These are phyloP conservation scores for Auriculariales sp. DNA, from an alignment of 768 basidiomycete genomes.

Conservation along the genomic window DNA sequence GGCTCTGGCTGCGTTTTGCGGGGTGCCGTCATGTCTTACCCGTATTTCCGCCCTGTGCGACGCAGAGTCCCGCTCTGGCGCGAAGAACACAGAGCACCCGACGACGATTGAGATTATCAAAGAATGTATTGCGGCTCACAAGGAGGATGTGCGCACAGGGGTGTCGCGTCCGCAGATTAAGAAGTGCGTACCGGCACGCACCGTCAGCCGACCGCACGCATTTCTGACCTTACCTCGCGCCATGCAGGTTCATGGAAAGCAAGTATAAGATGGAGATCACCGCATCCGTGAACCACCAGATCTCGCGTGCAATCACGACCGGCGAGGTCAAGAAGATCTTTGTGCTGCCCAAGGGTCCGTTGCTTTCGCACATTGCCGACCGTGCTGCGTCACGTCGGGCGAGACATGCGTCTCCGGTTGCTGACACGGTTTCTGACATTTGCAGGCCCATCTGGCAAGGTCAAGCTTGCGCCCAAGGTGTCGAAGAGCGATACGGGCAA, in stretches of 20 bases:
- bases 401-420: too few species aligned
- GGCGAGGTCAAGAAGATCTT: constrained; percentile 78
- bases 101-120: constrained; percentile 30
- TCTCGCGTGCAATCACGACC: constrained; percentile 65
- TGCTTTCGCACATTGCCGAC: too few species aligned
- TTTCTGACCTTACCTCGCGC: constrained; percentile 7
- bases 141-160: constrained; percentile 51
- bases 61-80: constrained; percentile 12
- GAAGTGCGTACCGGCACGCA: constrained; percentile 36
- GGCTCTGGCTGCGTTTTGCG: neutral
- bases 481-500: constrained; percentile 39
- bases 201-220: constrained; percentile 2
- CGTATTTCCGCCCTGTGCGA: constrained; percentile 20
- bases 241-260: constrained; percentile 61
- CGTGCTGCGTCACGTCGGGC: too few species aligned
- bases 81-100: constrained; percentile 35
- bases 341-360: constrained; percentile 71
- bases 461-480: constrained; percentile 53
- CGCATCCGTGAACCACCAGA: constrained; percentile 57
- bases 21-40: constrained; percentile 4
- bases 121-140: constrained; percentile 59
- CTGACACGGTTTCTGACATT: constrained; percentile 13
- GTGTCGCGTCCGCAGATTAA: constrained; percentile 71
- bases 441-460: constrained; percentile 44
- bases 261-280: constrained; percentile 73